These are phyloP conservation scores for Whalleya microplaca DNA, from an alignment of 2,329 filamentous ascomycete genomes.

Conservation along the genomic window DNA sequence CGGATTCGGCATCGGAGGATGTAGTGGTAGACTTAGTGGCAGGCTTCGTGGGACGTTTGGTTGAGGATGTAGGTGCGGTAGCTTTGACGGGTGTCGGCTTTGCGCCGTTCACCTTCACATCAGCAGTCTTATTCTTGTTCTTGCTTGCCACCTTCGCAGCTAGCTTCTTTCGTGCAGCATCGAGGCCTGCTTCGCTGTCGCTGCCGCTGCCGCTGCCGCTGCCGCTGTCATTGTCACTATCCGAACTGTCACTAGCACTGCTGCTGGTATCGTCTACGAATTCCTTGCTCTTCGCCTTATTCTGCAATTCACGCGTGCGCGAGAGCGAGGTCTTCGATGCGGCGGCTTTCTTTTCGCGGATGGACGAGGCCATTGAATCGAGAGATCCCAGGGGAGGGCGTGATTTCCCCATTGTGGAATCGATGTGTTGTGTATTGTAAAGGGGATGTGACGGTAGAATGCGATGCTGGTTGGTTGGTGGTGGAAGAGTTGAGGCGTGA, in stretches of 20 bases:
- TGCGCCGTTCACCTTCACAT: conserved; percentile 27
- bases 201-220: too few species aligned
- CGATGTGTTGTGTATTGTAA: not conserved
- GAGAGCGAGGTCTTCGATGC: conserved; percentile 17
- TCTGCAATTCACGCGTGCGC: conserved; percentile 19
- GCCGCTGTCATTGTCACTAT: conserved; percentile 40
- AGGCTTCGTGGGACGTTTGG: conserved; percentile 15
- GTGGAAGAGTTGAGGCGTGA: not conserved
- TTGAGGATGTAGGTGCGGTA: conserved; percentile 15
- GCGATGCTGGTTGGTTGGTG: not conserved
- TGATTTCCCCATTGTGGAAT: conserved; percentile 19
- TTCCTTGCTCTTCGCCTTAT: conserved; percentile 22
- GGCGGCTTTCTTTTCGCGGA: conserved; percentile 32
- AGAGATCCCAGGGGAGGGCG: conserved; percentile 22
- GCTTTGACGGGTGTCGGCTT: conserved; percentile 26
- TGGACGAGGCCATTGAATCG: conserved; percentile 27
- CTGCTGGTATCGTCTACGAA: conserved; percentile 30
- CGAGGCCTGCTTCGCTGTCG: conserved; percentile 37
- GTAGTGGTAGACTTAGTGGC: conserved; percentile 29
- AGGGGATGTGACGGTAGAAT: not conserved
- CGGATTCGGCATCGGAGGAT: conserved; percentile 14
- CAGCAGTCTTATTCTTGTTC: conserved; percentile 34
- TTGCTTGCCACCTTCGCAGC: conserved; percentile 34
- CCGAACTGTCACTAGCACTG: conserved; percentile 37
- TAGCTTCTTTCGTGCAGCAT: conserved; percentile 39